Percentiles rank a stretch among this genome's conserved stretches.
Evolutionary conservation across 352 stramenopile species (phyloP).

Genomic region (Pythium grandisporangium): DNA sequence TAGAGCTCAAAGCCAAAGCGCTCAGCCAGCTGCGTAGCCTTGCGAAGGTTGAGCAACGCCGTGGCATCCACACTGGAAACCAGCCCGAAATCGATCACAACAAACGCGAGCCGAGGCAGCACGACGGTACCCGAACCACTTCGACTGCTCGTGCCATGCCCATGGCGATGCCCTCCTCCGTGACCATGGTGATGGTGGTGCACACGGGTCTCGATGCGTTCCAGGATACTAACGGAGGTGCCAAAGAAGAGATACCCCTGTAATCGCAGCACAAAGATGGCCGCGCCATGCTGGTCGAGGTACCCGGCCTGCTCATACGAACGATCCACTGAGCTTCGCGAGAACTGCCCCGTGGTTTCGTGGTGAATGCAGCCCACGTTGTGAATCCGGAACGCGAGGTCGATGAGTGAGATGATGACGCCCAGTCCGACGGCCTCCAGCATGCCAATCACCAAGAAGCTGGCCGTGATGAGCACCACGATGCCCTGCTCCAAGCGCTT

Average conservation of each 20-base stretch:
- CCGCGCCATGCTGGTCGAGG: constrained; percentile 34
- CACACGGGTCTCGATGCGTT: constrained; percentile 65
- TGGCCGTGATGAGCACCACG: constrained; percentile 54
- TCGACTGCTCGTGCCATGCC: too few species aligned
- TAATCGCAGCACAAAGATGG: constrained; percentile 65
- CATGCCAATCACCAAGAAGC: constrained; percentile 69
- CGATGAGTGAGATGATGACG: constrained; percentile 73
- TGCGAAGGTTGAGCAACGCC: constrained; percentile 68
- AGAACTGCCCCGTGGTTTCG: constrained; percentile 55
- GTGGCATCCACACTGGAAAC: constrained; percentile 73
- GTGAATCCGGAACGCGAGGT: constrained; percentile 73
- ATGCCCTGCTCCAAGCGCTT: constrained; percentile 55
- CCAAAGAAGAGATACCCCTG: constrained; percentile 81
- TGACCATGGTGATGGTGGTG: too few species aligned
- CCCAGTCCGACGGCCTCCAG: constrained; percentile 59
- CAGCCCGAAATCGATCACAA: constrained; percentile 76
- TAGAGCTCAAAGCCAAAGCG: constrained; percentile 71
- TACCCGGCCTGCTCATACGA: constrained; percentile 48
- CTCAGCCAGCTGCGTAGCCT: constrained; percentile 45
- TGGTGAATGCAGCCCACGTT: constrained; percentile 70
- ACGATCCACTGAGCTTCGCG: constrained; percentile 57
- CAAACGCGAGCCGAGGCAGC: constrained; percentile 43
- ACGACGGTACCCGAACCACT: too few species aligned
- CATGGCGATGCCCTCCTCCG: too few species aligned
- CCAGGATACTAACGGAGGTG: constrained; percentile 68